A percentile compares a stretch with the other conserved stretches of the same genome.
These are phyloP conservation scores for Lycium barbarum DNA, from an alignment of 257 asterid genomes.

Conservation along the genomic window DNA sequence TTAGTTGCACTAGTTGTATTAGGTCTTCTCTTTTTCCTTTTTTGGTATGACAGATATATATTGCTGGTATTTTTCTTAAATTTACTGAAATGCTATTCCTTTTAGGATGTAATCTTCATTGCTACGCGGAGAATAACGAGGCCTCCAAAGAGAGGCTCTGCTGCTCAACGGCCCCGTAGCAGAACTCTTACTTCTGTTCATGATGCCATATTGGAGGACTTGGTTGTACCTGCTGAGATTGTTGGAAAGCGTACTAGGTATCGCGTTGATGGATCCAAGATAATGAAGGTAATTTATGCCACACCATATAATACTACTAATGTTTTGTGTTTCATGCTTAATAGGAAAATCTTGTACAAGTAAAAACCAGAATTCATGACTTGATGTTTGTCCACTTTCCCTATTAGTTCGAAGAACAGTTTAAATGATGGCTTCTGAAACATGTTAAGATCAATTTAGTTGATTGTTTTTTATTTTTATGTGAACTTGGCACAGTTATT, in stretches of 20 bases:
- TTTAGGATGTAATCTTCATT: constrained; percentile 41
- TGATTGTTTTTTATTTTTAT: not conserved
- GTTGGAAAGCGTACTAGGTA: constrained; percentile 68
- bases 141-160: constrained; percentile 74
- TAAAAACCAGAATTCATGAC: not conserved
- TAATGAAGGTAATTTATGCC: constrained; percentile 60
- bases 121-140: constrained; percentile 41
- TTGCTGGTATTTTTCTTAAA: not conserved
- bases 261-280: constrained; percentile 73
- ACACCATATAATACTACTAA: not conserved
- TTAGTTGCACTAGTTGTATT: not conserved
- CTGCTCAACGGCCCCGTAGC: constrained; percentile 69
- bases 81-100: not conserved
- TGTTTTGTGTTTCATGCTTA: not conserved
- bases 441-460: not conserved
- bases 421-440: not conserved
- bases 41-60: not conserved
- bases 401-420: not conserved
- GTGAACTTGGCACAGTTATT: not conserved
- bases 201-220: constrained; percentile 77
- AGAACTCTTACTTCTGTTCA: constrained; percentile 79
- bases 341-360: not conserved
- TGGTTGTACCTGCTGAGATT: constrained; percentile 75
- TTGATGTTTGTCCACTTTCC: not conserved
- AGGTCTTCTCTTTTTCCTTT: not conserved